phyloP scores from a whole-genome alignment of 257 asterid species.

The Solanum pimpinellifolium region DNA sequence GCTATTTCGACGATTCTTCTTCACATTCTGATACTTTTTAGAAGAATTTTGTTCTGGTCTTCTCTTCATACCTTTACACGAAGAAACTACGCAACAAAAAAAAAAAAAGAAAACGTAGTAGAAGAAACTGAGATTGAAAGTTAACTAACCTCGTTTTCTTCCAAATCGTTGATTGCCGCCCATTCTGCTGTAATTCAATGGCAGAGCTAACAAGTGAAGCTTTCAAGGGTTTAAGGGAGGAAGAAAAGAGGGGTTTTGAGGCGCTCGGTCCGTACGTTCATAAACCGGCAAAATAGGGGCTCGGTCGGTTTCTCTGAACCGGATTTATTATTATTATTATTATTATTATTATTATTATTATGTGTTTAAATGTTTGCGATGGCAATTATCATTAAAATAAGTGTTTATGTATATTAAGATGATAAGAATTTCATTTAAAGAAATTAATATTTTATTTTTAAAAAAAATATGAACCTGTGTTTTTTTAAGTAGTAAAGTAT shows the following conservation, averaged over 20 bases:
- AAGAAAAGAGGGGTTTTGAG: neutral
- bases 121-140: neutral
- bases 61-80: conserved; percentile 3
- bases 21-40: neutral
- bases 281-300: neutral
- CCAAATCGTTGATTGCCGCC: conserved; percentile 1
- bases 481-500: too few species aligned
- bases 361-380: neutral
- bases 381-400: neutral
- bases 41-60: neutral
- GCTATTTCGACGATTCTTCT: neutral
- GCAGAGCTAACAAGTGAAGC: neutral
- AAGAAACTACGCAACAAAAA: neutral
- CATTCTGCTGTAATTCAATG: neutral
- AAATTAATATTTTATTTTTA: too few species aligned
- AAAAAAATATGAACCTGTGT: too few species aligned
- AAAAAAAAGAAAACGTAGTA: neutral
- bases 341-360: too few species aligned
- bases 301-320: neutral
- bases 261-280: neutral
- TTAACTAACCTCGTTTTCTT: neutral
- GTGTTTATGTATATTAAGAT: neutral
- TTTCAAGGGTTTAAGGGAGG: neutral
- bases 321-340: neutral
- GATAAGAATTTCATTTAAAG: too few species aligned